phyloP scores from a whole-genome alignment of 179 eudicot genomes.

The Nepenthes alata region DNA sequence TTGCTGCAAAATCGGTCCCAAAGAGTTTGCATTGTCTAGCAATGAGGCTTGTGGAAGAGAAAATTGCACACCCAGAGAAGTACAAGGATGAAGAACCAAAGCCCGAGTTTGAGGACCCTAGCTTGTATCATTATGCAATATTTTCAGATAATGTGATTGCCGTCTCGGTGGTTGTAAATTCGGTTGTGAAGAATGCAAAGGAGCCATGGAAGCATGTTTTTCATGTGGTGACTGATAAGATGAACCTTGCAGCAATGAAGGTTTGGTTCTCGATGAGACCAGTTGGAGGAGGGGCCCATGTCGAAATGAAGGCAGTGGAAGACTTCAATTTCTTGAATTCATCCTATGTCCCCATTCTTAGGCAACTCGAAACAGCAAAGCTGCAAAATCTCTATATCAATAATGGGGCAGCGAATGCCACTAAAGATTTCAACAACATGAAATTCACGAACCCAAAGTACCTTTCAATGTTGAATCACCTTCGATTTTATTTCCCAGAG shows the following conservation, averaged over 20 bases:
- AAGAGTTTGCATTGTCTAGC: slow-evolving; percentile 80
- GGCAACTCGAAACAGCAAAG: slow-evolving; percentile 50
- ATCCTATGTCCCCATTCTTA: slow-evolving; percentile 62
- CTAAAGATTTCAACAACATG: slow-evolving; percentile 39
- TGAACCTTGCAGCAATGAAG: slow-evolving; percentile 74
- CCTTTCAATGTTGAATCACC: slow-evolving; percentile 64
- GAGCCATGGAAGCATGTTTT: slow-evolving; percentile 75
- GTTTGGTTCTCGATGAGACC: slow-evolving; percentile 81
- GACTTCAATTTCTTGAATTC: slow-evolving; percentile 50
- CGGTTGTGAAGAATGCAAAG: slow-evolving; percentile 52
- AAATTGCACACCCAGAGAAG: slow-evolving; percentile 61
- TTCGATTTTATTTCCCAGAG: slow-evolving; percentile 69
- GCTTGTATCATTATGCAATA: slow-evolving; percentile 61
- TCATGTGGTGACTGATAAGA: slow-evolving; percentile 66
- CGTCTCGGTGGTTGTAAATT: slow-evolving; percentile 69
- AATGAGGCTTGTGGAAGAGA: slow-evolving; percentile 75
- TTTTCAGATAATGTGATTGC: slow-evolving; percentile 84
- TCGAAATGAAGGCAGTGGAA: slow-evolving; percentile 68
- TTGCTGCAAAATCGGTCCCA: slow-evolving; percentile 72
- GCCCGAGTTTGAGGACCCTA: slow-evolving; percentile 75
- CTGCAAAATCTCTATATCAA: slow-evolving; percentile 20
- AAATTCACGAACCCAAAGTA: slow-evolving; percentile 41
- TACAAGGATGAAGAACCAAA: slow-evolving; percentile 54
- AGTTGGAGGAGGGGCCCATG: slow-evolving; percentile 49
- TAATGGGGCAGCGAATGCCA: slow-evolving; percentile 39